A percentile compares a stretch with the other conserved stretches of the same genome.
Conservation (phyloP, 2,329 filamentous ascomycete genomes). For the Penicillium janthinellum region DNA sequence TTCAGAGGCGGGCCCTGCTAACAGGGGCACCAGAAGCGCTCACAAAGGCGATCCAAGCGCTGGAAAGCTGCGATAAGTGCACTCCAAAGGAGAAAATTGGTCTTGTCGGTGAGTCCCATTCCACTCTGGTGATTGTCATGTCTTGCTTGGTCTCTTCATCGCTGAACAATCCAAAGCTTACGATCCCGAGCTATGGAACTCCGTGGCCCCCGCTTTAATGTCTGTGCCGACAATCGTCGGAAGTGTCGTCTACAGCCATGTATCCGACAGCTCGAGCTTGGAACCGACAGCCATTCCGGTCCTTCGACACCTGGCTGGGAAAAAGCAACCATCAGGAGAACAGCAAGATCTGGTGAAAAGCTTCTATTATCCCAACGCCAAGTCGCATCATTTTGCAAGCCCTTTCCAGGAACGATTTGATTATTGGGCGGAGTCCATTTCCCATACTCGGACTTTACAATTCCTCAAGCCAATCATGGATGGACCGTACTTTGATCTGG, state of each 20-base stretch:
- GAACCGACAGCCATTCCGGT: background rate
- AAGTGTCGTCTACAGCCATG: background rate
- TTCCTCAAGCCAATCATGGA: conserved; percentile 63
- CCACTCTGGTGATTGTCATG: background rate
- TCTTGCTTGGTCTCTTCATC: background rate
- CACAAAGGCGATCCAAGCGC: background rate
- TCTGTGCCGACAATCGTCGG: background rate
- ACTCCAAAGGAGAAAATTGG: background rate
- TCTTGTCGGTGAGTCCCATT: background rate
- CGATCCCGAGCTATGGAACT: conserved; percentile 1
- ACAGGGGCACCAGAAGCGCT: background rate
- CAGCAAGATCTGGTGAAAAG: background rate
- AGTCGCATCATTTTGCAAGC: background rate
- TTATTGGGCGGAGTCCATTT: conserved; percentile 56
- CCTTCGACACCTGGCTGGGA: background rate
- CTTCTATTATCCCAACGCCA: conserved; percentile 1
- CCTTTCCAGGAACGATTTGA: conserved; percentile 23
- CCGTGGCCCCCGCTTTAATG: background rate
- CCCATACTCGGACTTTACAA: conserved; percentile 64
- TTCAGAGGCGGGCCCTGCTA: background rate
- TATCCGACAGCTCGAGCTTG: background rate
- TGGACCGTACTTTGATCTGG: conserved; percentile 65
- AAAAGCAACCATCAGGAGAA: background rate
- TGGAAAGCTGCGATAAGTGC: background rate
- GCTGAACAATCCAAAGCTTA: background rate